These are phyloP conservation scores for Paracoccidioides lutzii DNA, from an alignment of 2,329 filamentous ascomycete genomes.

Conservation along the genomic window DNA sequence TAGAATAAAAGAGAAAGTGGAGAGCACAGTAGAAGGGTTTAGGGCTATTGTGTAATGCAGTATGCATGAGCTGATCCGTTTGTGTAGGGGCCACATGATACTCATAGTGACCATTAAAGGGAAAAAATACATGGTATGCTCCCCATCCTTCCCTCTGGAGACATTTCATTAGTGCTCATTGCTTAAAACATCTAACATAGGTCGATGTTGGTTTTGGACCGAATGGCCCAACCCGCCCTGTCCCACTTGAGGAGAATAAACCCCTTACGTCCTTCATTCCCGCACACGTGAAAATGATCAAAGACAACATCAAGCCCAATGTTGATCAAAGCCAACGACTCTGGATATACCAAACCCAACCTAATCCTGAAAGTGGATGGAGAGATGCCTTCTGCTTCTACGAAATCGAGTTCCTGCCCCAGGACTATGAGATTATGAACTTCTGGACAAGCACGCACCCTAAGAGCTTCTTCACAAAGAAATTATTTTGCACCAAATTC, in stretches of 20 bases:
- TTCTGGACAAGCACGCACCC: constrained; percentile 40
- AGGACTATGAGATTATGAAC: constrained; percentile 51
- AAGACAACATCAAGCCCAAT: constrained; percentile 35
- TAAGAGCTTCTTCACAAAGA: constrained; percentile 42
- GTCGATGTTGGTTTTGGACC: constrained; percentile 54
- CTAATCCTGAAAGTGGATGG: constrained; percentile 40
- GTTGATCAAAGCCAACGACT: constrained; percentile 34
- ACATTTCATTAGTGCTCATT: no score
- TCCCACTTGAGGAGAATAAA: constrained; percentile 37
- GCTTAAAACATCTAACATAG: constrained; percentile 16
- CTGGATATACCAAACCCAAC: constrained; percentile 53
- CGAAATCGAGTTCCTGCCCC: constrained; percentile 49
- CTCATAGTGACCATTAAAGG: constrained; percentile 45
- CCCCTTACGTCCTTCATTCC: constrained; percentile 37
- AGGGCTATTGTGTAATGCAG: background rate
- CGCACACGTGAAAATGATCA: constrained; percentile 43
- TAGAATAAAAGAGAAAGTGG: no score
- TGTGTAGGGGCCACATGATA: constrained; percentile 41
- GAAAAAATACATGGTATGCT: constrained; percentile 29
- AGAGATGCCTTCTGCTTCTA: constrained; percentile 52
- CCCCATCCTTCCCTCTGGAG: background rate
- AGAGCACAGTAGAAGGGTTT: background rate
- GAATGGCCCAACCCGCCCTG: constrained; percentile 45
- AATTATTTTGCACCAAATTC: constrained; percentile 43
- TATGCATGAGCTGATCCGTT: background rate